Percentiles rank a stretch among this genome's conserved stretches.
phyloP scores from a whole-genome alignment of 176 grass and related monocot species.

The Aegilops tauschii region DNA sequence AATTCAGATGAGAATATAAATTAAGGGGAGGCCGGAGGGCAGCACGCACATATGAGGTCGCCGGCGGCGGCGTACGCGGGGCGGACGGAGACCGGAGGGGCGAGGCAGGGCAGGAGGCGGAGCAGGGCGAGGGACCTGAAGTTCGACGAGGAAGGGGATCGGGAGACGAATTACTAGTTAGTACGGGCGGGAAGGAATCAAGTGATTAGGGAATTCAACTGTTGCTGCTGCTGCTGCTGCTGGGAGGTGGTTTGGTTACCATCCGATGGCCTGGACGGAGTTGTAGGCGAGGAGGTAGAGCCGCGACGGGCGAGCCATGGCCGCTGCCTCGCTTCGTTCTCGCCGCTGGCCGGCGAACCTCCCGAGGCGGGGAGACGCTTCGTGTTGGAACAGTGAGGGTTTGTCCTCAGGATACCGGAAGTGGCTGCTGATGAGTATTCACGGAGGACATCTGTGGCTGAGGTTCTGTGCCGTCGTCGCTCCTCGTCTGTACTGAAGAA shows the following conservation, averaged over 20 bases:
- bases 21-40: neutral
- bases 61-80: constrained; percentile 58
- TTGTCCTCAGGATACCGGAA: neutral
- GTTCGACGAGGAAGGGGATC: neutral
- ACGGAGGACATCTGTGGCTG: neutral
- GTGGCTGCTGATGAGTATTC: neutral
- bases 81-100: constrained; percentile 30
- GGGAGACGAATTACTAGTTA: neutral
- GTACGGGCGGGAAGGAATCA: neutral
- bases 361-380: neutral
- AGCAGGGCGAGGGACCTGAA: constrained; percentile 65
- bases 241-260: constrained; percentile 37
- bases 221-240: neutral
- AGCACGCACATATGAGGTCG: constrained; percentile 63
- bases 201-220: neutral
- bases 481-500: neutral
- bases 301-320: constrained; percentile 46
- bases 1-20: neutral
- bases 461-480: neutral
- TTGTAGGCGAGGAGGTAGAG: constrained; percentile 93
- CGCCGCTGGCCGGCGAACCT: neutral
- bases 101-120: constrained; percentile 43
- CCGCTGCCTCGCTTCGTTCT: neutral
- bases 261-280: constrained; percentile 69
- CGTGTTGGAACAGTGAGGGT: neutral